Conservation (phyloP, 441 rosid species). For the Eruca vesicaria region DNA sequence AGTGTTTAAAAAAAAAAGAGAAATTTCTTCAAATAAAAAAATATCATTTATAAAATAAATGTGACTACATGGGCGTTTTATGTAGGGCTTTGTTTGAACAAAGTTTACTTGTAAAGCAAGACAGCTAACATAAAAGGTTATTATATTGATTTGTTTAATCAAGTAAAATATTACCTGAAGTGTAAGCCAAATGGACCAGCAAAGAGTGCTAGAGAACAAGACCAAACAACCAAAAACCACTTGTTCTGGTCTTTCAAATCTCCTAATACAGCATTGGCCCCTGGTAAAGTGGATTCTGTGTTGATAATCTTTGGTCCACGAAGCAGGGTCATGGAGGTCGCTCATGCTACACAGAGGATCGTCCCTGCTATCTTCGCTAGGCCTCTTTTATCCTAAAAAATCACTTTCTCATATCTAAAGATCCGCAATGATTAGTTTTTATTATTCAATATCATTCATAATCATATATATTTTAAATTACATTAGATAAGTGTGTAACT, state of each 20-base stretch:
- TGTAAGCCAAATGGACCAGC: slow-evolving; percentile 74
- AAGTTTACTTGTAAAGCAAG: slow-evolving; percentile 6
- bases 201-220: slow-evolving; percentile 48
- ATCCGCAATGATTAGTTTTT: not conserved
- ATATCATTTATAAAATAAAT: not conserved
- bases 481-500: no score
- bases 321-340: slow-evolving; percentile 62
- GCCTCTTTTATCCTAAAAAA: slow-evolving; percentile 48
- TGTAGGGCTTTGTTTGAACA: slow-evolving; percentile 20
- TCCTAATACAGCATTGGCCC: slow-evolving; percentile 28
- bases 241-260: slow-evolving; percentile 19
- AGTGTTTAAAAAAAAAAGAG: not conserved
- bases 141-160: not conserved
- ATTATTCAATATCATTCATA: no score
- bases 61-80: not conserved
- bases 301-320: slow-evolving; percentile 68
- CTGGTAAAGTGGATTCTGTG: slow-evolving; percentile 10
- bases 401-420: slow-evolving; percentile 56
- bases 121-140: not conserved
- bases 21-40: not conserved
- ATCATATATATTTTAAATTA: no score
- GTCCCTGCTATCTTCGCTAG: slow-evolving; percentile 65
- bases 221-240: slow-evolving; percentile 64
- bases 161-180: slow-evolving; percentile 40
- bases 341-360: slow-evolving; percentile 53